These are phyloP conservation scores for Xylaria sp. DNA, from an alignment of 2,329 filamentous ascomycete species.

Conservation along the genomic window DNA sequence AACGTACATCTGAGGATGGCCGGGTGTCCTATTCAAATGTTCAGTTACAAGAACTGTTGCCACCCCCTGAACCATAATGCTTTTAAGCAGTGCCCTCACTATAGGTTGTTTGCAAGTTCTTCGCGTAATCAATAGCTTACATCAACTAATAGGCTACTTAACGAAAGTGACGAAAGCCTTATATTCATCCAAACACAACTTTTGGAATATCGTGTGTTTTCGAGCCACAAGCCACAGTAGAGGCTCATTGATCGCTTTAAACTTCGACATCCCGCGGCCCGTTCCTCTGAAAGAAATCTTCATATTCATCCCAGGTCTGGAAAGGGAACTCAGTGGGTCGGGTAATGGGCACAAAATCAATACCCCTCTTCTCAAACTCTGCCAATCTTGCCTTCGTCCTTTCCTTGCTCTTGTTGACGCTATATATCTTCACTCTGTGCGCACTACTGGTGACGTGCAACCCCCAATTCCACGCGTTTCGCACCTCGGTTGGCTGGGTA, in stretches of 20 bases:
- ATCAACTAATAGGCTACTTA: background rate
- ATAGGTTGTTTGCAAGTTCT: background rate
- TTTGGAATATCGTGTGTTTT: background rate
- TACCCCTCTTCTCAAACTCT: conserved; percentile 59
- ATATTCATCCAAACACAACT: background rate
- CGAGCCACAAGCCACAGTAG: background rate
- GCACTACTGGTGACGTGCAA: conserved; percentile 72
- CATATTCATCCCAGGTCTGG: conserved; percentile 44
- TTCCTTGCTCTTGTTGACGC: conserved; percentile 64
- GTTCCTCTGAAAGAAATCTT: conserved; percentile 40
- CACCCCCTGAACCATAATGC: background rate
- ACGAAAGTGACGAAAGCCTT: background rate
- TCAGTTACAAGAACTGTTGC: background rate
- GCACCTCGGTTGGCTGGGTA: conserved; percentile 66
- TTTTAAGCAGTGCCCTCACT: too few species aligned
- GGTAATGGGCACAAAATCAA: conserved; percentile 64
- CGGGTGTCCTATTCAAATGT: background rate
- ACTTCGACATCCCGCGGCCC: conserved; percentile 44
- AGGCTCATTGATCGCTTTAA: background rate
- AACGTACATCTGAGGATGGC: background rate
- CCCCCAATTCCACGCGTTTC: conserved; percentile 71
- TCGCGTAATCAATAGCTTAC: background rate
- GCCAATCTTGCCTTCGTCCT: conserved; percentile 61
- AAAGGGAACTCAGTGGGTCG: conserved; percentile 42
- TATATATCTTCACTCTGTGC: conserved; percentile 70